These are phyloP conservation scores for Metrosideros polymorpha DNA, from an alignment of 441 rosid genomes.

Conservation along the genomic window DNA sequence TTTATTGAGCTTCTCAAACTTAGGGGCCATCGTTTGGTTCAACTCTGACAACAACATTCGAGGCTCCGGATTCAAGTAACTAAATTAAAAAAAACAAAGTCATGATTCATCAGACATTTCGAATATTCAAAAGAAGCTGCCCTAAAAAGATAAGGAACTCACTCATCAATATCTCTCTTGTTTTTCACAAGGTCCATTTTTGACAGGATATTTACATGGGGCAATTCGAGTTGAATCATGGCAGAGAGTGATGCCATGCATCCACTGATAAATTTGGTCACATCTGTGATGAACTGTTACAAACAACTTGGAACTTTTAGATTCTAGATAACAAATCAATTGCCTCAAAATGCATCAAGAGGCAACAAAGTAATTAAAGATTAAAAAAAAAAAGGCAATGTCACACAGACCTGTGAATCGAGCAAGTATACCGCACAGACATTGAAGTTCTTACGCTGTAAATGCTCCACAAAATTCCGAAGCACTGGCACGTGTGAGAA, in stretches of 20 bases:
- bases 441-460: conserved; percentile 64
- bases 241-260: conserved; percentile 97
- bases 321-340: not conserved
- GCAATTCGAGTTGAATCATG: conserved; percentile 89
- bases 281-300: conserved; percentile 77
- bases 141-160: not conserved
- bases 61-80: conserved; percentile 81
- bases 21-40: conserved; percentile 63
- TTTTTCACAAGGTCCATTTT: conserved; percentile 86
- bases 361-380: not conserved
- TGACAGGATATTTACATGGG: conserved; percentile 80
- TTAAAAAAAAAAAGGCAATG: not conserved
- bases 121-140: not conserved
- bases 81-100: conserved; percentile 11
- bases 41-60: conserved; percentile 44
- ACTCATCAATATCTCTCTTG: conserved; percentile 66
- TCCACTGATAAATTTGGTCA: conserved; percentile 87
- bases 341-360: not conserved
- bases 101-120: not conserved
- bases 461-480: conserved; percentile 78
- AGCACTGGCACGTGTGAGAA: conserved; percentile 92
- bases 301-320: conserved; percentile 1
- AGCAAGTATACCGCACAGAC: conserved; percentile 78
- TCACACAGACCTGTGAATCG: conserved; percentile 76
- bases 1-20: conserved; percentile 54